These are phyloP conservation scores for Sideroxylon spinosum DNA, from an alignment of 179 eudicot genomes.

Conservation along the genomic window DNA sequence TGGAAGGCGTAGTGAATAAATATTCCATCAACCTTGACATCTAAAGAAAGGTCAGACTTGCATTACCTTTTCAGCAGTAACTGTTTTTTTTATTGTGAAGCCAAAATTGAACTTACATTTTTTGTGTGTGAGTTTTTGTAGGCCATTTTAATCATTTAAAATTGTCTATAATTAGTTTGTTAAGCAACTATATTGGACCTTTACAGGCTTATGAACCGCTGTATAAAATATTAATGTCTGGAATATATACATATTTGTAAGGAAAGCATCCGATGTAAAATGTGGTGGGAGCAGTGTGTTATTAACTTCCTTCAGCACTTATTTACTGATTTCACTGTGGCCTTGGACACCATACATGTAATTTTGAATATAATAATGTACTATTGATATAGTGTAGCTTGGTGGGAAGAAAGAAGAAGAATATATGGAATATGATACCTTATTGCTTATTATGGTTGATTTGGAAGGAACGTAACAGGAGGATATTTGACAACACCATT, in stretches of 20 bases:
- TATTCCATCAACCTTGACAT: background rate
- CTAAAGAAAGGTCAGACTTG: background rate
- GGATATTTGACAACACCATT: no score
- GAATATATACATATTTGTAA: no score
- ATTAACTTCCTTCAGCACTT: background rate
- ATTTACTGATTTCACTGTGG: background rate
- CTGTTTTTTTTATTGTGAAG: background rate
- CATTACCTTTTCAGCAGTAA: constrained; percentile 9
- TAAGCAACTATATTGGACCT: background rate
- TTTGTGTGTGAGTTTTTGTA: background rate
- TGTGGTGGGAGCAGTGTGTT: background rate
- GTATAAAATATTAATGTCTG: background rate
- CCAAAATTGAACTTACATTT: no score
- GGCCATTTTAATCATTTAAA: background rate
- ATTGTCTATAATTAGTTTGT: constrained; percentile 1
- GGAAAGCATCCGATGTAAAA: no score
- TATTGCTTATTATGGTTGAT: no score
- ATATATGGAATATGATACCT: no score
- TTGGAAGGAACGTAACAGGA: no score
- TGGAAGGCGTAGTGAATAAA: constrained; percentile 26
- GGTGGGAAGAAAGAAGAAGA: no score
- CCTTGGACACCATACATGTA: no score
- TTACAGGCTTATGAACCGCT: background rate
- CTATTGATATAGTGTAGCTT: no score
- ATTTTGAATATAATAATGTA: no score